Evolutionary conservation across 495 filamentous ascomycete genomes (phyloP).

Genomic region (Aspergillus haitiensis): DNA sequence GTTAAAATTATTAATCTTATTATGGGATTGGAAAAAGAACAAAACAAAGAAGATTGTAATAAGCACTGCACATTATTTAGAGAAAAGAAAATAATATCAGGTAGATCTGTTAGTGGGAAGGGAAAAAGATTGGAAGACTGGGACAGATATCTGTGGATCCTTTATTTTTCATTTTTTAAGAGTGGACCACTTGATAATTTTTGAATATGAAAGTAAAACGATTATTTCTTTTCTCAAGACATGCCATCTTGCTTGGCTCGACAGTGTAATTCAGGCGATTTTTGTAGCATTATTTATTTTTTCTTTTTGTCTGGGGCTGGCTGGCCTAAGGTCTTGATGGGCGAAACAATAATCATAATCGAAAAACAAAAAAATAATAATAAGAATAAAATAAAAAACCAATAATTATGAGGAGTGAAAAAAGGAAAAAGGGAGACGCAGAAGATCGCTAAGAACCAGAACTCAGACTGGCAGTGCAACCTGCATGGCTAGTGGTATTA

Average conservation of each 20-base stretch:
- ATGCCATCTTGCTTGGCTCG: not conserved
- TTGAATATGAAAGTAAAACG: not conserved
- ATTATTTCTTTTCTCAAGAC: not conserved
- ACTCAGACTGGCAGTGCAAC: conserved; percentile 19
- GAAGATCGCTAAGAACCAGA: conserved; percentile 17
- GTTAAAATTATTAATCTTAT: not conserved
- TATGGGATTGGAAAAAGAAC: not conserved
- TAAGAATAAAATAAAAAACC: conserved; percentile 1
- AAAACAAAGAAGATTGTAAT: not conserved
- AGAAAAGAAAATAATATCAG: not conserved
- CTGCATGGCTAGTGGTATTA: conserved; percentile 17
- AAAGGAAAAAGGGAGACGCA: conserved; percentile 1
- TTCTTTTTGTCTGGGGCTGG: not conserved
- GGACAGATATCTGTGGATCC: conserved; percentile 6
- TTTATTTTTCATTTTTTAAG: not conserved
- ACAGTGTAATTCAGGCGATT: not conserved
- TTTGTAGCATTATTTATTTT: not conserved
- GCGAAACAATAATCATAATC: not conserved
- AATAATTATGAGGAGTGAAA: conserved; percentile 5
- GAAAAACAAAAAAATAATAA: conserved; percentile 7
- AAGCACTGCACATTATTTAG: not conserved
- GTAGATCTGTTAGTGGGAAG: not conserved
- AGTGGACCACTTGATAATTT: not conserved
- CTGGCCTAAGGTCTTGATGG: not conserved
- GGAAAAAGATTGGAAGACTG: not conserved